A percentile compares a stretch with the other conserved stretches of the same genome.
Conservation (phyloP, 2,329 filamentous ascomycete species). For the Metarhizium robertsii region DNA sequence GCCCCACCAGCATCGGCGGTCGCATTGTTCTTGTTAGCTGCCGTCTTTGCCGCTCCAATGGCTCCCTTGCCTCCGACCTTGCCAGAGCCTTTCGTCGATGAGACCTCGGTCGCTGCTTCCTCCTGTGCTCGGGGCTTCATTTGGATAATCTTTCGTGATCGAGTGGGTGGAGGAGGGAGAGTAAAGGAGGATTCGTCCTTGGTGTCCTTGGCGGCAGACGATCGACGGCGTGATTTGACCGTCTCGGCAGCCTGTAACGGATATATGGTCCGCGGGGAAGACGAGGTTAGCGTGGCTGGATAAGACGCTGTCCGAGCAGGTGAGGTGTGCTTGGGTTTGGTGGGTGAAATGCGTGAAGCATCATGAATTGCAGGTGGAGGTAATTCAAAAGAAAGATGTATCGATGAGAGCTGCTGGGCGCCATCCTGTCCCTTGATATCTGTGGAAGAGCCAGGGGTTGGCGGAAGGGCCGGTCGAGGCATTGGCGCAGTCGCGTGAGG, state of each 20-base stretch:
- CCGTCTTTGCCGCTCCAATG: constrained; percentile 11
- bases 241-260: constrained; percentile 40
- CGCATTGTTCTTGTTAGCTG: constrained; percentile 1
- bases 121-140: constrained; percentile 66
- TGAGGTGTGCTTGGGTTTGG: constrained; percentile 22
- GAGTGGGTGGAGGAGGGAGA: constrained; percentile 83
- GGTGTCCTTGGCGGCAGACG: constrained; percentile 32
- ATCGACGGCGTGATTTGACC: constrained; percentile 44
- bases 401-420: constrained; percentile 45
- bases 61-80: constrained; percentile 14
- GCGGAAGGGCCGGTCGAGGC: constrained; percentile 38
- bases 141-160: constrained; percentile 93
- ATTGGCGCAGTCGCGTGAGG: constrained; percentile 14
- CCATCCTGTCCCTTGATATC: constrained; percentile 69
- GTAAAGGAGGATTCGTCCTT: constrained; percentile 57
- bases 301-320: constrained; percentile 9
- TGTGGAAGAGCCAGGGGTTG: constrained; percentile 70
- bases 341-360: constrained; percentile 30
- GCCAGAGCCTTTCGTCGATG: constrained; percentile 14
- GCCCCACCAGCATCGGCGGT: constrained; percentile 8
- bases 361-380: constrained; percentile 64
- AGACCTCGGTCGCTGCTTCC: constrained; percentile 17
- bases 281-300: constrained; percentile 11
- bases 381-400: constrained; percentile 64
- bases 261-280: constrained; percentile 21